Evolutionary conservation across 2,329 filamentous ascomycete species (phyloP), one percentile per base, ranked within the genome.

Genomic region (Rugonectria rugulosa): DNA sequence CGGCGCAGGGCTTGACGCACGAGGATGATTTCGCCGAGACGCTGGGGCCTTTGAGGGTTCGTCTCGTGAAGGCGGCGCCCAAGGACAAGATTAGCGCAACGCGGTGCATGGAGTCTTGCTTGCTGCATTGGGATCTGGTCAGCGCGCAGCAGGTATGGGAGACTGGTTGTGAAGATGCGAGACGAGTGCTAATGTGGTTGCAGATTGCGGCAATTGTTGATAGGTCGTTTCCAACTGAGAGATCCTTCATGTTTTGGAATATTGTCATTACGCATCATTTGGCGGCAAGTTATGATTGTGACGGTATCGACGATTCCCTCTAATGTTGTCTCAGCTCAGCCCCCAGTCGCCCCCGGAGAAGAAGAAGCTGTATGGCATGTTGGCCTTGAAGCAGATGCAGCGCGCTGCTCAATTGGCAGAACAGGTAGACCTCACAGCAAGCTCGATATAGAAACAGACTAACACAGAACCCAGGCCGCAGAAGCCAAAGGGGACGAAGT

Each of bases 131-230:
- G 75, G 84, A 87, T 60, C 74, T 85, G 50, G 73, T 76, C 53
- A 83, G 81, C 63, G 81, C 82, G 2, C 83, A 86, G 67, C 81
- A 84, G 73, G 82, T 84, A 70, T 56, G 68, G 20, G 6, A 5
- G 9, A 55, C 21, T 6, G 21, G 1, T 11, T 6, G 10, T 17
- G 23, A 24, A 2, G 14, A 15, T 17, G 12, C 15, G 19, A 12
- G 14, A 10, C 3, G 21, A n/a, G 14, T 4, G 27, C 46, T 66
- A 20, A 68, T 54, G 9, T 12, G 3, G 32, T n/a, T 10, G 6
- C 50, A 85, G 81, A 85, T 86, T 64, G 80, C 82, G 0, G 79
- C 80, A 2, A 76, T 79, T 1, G 63, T 85, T 21, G 82, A 85
- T 56, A 79, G 79, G 64, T 78, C 79, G 0, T 80, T 81, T 44